phyloP scores from a whole-genome alignment of 805 yeast genomes.

The Lachancea nothofagi region DNA sequence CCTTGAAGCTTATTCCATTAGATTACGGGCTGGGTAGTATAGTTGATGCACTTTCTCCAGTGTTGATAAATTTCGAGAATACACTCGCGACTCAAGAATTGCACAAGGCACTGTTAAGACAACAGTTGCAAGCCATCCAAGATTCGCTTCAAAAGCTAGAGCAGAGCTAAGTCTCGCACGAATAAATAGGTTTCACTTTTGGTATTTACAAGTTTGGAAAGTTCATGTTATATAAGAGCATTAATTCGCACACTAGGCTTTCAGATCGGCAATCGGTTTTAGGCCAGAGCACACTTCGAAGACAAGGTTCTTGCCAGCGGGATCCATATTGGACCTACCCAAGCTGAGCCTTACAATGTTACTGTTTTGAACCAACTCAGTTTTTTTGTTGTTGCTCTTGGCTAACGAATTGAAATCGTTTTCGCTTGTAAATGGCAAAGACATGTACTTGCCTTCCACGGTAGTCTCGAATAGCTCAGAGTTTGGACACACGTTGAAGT shows the following conservation, averaged over 20 bases:
- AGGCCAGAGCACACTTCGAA: conserved; percentile 31
- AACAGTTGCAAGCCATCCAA: not conserved
- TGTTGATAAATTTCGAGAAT: conserved; percentile 13
- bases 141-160: not conserved
- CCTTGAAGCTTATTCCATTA: conserved; percentile 19
- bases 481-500: conserved; percentile 15
- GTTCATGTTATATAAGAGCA: not conserved
- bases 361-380: conserved; percentile 18
- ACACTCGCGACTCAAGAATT: conserved; percentile 12
- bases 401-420: conserved; percentile 17
- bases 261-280: conserved; percentile 25
- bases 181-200: not conserved
- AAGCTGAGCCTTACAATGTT: conserved; percentile 24
- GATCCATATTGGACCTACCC: conserved; percentile 17
- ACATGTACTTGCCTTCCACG: conserved; percentile 23
- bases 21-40: conserved; percentile 14
- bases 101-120: conserved; percentile 22
- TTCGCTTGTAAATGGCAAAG: conserved; percentile 9
- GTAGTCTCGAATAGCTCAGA: conserved; percentile 11
- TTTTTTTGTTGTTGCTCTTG: conserved; percentile 15
- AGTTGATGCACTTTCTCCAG: conserved; percentile 13
- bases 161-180: too few species aligned
- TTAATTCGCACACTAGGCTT: conserved; percentile 9
- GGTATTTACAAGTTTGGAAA: conserved; percentile 5
- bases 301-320: conserved; percentile 17